A percentile compares a stretch with the other conserved stretches of the same genome.
Evolutionary conservation across 2,329 filamentous ascomycete species (phyloP).

Genomic region (Aspergillus sp.): DNA sequence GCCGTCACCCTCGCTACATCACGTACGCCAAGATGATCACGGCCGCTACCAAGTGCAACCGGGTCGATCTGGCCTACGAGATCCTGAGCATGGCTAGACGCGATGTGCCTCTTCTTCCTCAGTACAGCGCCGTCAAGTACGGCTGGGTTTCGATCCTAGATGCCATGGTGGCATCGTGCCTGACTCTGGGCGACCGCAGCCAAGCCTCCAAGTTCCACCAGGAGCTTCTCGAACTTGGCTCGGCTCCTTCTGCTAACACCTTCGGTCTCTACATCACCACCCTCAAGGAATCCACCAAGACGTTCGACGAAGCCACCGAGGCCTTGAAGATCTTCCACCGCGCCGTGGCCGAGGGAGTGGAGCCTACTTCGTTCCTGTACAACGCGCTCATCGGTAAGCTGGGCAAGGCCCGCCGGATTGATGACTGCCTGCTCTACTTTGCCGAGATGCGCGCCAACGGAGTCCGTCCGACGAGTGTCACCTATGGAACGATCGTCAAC

Average conservation of each 20-base stretch:
- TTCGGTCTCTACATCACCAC: conserved; percentile 99
- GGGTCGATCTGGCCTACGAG: conserved; percentile 79
- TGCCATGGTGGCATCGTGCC: conserved; percentile 90
- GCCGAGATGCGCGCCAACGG: conserved; percentile 92
- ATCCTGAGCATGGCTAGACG: conserved; percentile 85
- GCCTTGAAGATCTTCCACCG: conserved; percentile 97
- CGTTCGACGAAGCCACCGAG: conserved; percentile 95
- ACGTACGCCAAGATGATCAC: conserved; percentile 95
- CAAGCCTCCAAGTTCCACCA: conserved; percentile 86
- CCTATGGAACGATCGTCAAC: conserved; percentile 97
- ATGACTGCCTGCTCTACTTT: conserved; percentile 98
- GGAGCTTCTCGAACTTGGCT: conserved; percentile 86
- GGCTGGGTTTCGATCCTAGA: conserved; percentile 97
- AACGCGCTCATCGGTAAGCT: conserved; percentile 98
- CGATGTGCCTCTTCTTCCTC: conserved; percentile 80
- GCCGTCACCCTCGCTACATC: conserved; percentile 90
- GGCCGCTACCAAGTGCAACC: conserved; percentile 81
- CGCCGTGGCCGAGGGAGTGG: conserved; percentile 88
- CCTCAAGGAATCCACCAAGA: conserved; percentile 94
- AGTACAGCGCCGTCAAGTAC: conserved; percentile 86
- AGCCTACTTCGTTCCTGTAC: conserved; percentile 95
- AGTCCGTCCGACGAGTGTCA: conserved; percentile 94
- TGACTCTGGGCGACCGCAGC: conserved; percentile 77
- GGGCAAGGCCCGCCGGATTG: conserved; percentile 94
- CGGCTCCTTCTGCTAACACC: conserved; percentile 92